Evolutionary conservation across 768 basidiomycete species (phyloP), one percentile per base, ranked within the genome.

Genomic region (Cystobasidium onofrii): DNA sequence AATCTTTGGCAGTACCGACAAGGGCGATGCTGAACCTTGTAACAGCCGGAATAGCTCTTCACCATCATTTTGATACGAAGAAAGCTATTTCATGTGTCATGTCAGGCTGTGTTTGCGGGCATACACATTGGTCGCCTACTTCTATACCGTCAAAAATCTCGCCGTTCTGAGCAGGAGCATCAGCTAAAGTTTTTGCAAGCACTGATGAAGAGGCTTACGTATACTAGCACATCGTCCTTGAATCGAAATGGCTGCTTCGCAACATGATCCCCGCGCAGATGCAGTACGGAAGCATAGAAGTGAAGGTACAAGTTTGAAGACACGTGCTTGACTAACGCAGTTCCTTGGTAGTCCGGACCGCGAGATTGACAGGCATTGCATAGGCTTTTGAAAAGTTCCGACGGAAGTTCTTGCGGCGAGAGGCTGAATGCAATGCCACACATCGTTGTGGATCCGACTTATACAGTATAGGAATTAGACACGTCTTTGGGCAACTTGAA

Each of bases 81-180:
- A 50, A 17, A 50, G 46, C 46, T 50, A 20, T 20, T 50, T n/a
- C 4, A 20, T 50, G 9, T 12, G 46, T 12, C 4, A 50, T 9
- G 6, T 50, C 46, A 20, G n/a, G 7, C 15, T 39, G 6, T 15
- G 39, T 39, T 39, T 39, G 6, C 7, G 39, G 6, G 39, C n/a
- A n/a, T n/a, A n/a, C n/a, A 39, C 39, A 39, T 39, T 39, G 7
- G 15, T 6, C 9, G n/a, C 77, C 76, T 41, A 91, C 91, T 80
- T 88, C 83, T n/a, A 91, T 78, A 6, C 91, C 91, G 76, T 90
- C 88, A 76, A 94, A 93, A 31, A 92, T 84, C 86, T 77, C 74
- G 61, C 75, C 74, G 64, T 76, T 76, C 67, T 73, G 69, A 0
- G 50, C 43, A 7, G 71, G 31, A 57, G 88, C 90, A 83, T 93